Evolutionary conservation across 306 rosid species (phyloP).

Genomic region (Medicago truncatula): MtrunA17r5.0-ANR NC_053043.1:19983001-19983500

Average conservation of each 20-base stretch:
- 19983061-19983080: conserved; percentile 83
- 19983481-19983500: conserved; percentile 49
- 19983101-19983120: conserved; percentile 73
- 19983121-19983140: conserved; percentile 78
- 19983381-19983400: conserved; percentile 92
- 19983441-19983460: conserved; percentile 33
- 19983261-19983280: conserved; percentile 83
- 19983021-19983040: conserved; percentile 78
- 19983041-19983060: conserved; percentile 72
- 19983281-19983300: conserved; percentile 71
- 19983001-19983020: conserved; percentile 79
- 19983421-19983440: conserved; percentile 72
- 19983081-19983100: conserved; percentile 78
- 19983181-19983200: conserved; percentile 85
- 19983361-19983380: conserved; percentile 89
- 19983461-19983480: conserved; percentile 38
- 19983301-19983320: conserved; percentile 80
- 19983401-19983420: conserved; percentile 83
- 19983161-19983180: conserved; percentile 68
- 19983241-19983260: conserved; percentile 76
- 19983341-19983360: conserved; percentile 74
- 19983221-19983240: conserved; percentile 75
- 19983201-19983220: conserved; percentile 73
- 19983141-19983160: conserved; percentile 86
- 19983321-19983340: conserved; percentile 87